These are phyloP conservation scores for Pseudogymnoascus sp. DNA, from an alignment of 2,329 filamentous ascomycete species.

Conservation along the genomic window DNA sequence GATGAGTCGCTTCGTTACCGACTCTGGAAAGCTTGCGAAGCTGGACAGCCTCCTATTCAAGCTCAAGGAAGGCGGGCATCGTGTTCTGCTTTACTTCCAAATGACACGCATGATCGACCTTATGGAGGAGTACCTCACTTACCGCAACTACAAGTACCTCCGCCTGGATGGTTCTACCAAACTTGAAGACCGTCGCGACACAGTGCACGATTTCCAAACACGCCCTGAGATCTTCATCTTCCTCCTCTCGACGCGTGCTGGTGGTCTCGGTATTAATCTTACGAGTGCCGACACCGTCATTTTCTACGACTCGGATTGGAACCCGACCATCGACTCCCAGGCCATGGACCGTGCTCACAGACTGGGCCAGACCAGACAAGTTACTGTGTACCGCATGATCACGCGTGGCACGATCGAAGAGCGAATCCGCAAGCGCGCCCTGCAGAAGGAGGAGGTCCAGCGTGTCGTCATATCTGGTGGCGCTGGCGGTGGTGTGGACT, in stretches of 20 bases:
- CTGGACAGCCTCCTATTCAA: constrained; percentile 80
- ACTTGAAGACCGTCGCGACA: constrained; percentile 91
- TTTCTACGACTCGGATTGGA: constrained; percentile 99
- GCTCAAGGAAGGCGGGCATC: constrained; percentile 86
- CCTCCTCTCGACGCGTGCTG: constrained; percentile 87
- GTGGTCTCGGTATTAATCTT: constrained; percentile 95
- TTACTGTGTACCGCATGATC: constrained; percentile 95
- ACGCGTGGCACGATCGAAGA: constrained; percentile 96
- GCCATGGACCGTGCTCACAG: constrained; percentile 99
- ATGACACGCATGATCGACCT: constrained; percentile 99
- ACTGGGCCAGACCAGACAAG: constrained; percentile 89
- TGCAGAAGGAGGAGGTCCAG: constrained; percentile 98
- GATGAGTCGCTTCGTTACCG: constrained; percentile 95
- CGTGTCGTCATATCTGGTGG: constrained; percentile 93
- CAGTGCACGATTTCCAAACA: constrained; percentile 93
- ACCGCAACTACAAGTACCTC: constrained; percentile 98
- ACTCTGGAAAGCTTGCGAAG: constrained; percentile 91
- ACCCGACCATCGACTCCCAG: constrained; percentile 96
- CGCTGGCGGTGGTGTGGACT: constrained; percentile 77
- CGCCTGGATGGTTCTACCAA: constrained; percentile 95
- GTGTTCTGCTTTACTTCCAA: constrained; percentile 97
- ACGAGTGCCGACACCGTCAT: constrained; percentile 97
- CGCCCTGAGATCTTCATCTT: constrained; percentile 95
- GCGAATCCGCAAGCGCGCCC: constrained; percentile 88
- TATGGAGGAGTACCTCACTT: constrained; percentile 98